Evolutionary conservation across 345 rosid species (phyloP).

Genomic region (Euclidium syriacum): DNA sequence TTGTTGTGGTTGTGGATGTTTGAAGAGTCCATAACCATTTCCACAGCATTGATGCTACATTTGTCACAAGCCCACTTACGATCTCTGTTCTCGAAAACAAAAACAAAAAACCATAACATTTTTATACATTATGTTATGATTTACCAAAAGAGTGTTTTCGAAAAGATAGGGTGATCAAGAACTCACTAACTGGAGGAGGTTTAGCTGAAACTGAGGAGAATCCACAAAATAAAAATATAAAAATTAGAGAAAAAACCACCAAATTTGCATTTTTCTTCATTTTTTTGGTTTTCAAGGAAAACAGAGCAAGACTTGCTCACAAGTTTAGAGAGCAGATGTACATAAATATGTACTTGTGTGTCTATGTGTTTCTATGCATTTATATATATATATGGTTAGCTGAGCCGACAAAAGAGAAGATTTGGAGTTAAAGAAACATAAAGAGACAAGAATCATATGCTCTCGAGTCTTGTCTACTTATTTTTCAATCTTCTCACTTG

Average conservation of each 20-base stretch:
- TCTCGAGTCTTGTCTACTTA: conserved; percentile 22
- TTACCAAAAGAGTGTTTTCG: neutral
- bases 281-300: neutral
- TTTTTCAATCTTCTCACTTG: conserved; percentile 14
- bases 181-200: conserved; percentile 85
- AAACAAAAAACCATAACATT: neutral
- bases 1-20: conserved; percentile 47
- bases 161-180: neutral
- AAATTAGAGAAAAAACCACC: conserved; percentile 36
- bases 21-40: conserved; percentile 93
- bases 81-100: conserved; percentile 47
- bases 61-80: conserved; percentile 67
- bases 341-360: neutral
- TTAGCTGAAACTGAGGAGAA: conserved; percentile 73
- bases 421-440: conserved; percentile 25
- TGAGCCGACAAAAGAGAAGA: conserved; percentile 27
- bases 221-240: conserved; percentile 40
- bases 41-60: conserved; percentile 66
- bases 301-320: conserved; percentile 11
- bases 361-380: neutral
- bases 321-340: neutral
- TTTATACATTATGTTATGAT: too few species aligned
- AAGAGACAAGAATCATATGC: conserved; percentile 34
- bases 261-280: conserved; percentile 12
- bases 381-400: conserved; percentile 2